Conservation (phyloP, 495 filamentous ascomycete species). For the Trypethelium eluteriae region DNA sequence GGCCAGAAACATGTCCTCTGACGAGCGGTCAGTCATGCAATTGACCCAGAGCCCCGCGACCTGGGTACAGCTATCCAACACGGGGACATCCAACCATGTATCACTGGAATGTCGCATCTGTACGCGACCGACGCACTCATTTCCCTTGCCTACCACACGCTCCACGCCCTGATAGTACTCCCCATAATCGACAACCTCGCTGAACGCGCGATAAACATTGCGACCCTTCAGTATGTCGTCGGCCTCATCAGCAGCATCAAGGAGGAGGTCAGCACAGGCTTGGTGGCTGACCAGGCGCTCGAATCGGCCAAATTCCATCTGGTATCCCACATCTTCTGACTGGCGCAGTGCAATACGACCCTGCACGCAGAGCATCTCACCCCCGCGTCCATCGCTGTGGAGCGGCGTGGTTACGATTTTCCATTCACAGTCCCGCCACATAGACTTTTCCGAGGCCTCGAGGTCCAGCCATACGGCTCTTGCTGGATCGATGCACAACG, state of each 20-base stretch:
- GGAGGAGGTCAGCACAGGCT: neutral
- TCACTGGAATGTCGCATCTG: neutral
- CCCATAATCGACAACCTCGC: constrained; percentile 11
- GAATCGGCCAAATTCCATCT: constrained; percentile 2
- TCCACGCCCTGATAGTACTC: constrained; percentile 7
- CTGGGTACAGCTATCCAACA: constrained; percentile 16
- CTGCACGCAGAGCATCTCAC: neutral
- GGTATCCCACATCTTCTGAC: neutral
- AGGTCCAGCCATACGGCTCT: constrained; percentile 19
- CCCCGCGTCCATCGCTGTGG: neutral
- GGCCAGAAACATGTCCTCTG: constrained; percentile 15
- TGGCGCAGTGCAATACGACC: neutral
- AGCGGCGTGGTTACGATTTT: constrained; percentile 16
- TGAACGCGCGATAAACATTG: constrained; percentile 16
- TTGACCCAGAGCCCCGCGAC: constrained; percentile 15
- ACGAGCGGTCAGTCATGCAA: constrained; percentile 2
- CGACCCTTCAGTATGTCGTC: constrained; percentile 13
- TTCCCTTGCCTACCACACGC: constrained; percentile 7
- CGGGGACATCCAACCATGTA: constrained; percentile 12
- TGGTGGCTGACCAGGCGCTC: neutral
- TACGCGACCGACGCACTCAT: constrained; percentile 14
- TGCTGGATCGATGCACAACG: constrained; percentile 38
- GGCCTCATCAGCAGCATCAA: neutral
- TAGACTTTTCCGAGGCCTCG: constrained; percentile 23
- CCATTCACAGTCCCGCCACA: constrained; percentile 28